Evolutionary conservation across 2,329 filamentous ascomycete species (phyloP).

Genomic region (Aureobasidium sp.): DNA sequence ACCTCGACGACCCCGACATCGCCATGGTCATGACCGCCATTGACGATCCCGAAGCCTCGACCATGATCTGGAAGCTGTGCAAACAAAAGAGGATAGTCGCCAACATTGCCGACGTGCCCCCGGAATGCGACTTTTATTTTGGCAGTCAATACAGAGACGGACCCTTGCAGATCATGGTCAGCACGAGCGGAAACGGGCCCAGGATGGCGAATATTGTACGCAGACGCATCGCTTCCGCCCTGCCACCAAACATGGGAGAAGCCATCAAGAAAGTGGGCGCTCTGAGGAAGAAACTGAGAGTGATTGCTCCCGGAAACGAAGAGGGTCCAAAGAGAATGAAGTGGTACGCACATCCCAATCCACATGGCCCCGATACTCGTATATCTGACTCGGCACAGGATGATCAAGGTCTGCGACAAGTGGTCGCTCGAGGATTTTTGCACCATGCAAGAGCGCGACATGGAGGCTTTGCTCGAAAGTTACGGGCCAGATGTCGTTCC

Average conservation of each 20-base stretch:
- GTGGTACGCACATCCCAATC: constrained; percentile 63
- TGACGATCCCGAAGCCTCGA: constrained; percentile 87
- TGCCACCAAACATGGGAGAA: constrained; percentile 74
- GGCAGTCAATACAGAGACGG: constrained; percentile 92
- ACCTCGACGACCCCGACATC: constrained; percentile 61
- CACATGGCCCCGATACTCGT: no score
- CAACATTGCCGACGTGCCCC: constrained; percentile 94
- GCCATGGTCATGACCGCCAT: constrained; percentile 91
- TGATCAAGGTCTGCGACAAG: constrained; percentile 82
- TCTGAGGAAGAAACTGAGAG: constrained; percentile 70
- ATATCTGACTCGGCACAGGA: constrained; percentile 48
- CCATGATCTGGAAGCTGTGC: constrained; percentile 87
- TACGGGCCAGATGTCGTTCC: constrained; percentile 50
- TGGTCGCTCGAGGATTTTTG: constrained; percentile 83
- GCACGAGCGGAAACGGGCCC: constrained; percentile 93
- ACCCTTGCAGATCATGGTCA: constrained; percentile 96
- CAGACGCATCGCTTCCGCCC: constrained; percentile 65
- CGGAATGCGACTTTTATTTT: constrained; percentile 98
- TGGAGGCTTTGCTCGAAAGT: constrained; percentile 73
- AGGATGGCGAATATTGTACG: constrained; percentile 82
- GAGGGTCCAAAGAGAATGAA: constrained; percentile 84
- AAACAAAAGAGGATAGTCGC: constrained; percentile 76
- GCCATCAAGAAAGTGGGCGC: constrained; percentile 80
- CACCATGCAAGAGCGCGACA: constrained; percentile 69
- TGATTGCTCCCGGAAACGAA: constrained; percentile 62